Conservation (phyloP, 768 basidiomycete genomes). For the Rhizopogon sp. region DNA sequence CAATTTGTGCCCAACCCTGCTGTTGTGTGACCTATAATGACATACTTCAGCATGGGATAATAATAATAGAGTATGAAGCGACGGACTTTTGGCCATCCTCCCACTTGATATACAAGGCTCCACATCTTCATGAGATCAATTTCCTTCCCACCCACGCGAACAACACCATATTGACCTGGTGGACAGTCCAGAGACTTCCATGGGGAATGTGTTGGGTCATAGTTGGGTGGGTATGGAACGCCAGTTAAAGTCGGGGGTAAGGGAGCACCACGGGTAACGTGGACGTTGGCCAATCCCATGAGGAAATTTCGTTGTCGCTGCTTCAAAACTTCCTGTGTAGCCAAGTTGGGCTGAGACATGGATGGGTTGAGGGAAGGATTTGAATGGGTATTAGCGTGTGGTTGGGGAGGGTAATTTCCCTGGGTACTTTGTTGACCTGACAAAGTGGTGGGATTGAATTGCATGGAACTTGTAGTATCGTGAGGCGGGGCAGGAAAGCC, state of each 20-base stretch:
- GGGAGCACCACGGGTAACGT: conserved; percentile 54
- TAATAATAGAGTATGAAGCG: conserved; percentile 10
- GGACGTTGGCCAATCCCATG: conserved; percentile 51
- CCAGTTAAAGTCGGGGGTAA: conserved; percentile 75
- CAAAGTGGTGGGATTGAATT: conserved; percentile 29
- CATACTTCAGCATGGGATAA: conserved; percentile 10
- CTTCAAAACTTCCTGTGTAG: conserved; percentile 35
- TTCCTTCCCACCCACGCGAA: conserved; percentile 70
- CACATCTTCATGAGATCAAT: conserved; percentile 75
- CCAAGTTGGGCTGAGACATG: conserved; percentile 30
- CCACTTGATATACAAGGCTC: conserved; percentile 52
- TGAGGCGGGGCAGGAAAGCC: conserved; percentile 36
- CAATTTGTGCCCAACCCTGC: conserved; percentile 51
- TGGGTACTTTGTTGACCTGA: conserved; percentile 40
- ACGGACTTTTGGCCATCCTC: conserved; percentile 60
- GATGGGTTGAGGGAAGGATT: conserved; percentile 39
- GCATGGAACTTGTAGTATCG: conserved; percentile 35
- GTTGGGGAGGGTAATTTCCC: conserved; percentile 34
- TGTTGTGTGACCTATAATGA: conserved; percentile 35
- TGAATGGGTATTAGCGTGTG: conserved; percentile 25
- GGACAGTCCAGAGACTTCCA: conserved; percentile 67
- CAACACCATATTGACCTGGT: conserved; percentile 49
- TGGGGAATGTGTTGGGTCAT: conserved; percentile 56
- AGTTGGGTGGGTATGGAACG: conserved; percentile 46
- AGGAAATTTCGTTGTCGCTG: conserved; percentile 60